phyloP scores from a whole-genome alignment of 371 early-diverging fungal genomes.

The Sanchytrium tribonematis region DNA sequence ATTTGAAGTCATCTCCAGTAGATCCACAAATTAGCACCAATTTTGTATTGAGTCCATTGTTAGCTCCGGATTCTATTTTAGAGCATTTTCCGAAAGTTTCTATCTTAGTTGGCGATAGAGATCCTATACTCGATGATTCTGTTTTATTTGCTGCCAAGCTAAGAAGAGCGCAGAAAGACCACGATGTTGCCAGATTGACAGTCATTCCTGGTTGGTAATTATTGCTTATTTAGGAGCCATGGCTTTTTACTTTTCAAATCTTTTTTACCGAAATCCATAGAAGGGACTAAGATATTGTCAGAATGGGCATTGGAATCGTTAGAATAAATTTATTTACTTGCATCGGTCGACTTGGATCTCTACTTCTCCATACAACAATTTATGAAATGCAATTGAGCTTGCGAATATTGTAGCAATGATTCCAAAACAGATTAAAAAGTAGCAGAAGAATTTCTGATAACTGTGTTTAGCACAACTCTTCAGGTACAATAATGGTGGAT shows the following conservation, averaged over 20 bases:
- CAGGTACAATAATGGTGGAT: background rate
- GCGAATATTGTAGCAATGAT: background rate
- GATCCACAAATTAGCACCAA: conserved; percentile 41
- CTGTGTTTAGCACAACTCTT: background rate
- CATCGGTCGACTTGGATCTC: background rate
- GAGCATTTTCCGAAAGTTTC: conserved; percentile 66
- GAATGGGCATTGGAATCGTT: background rate
- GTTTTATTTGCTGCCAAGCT: conserved; percentile 64
- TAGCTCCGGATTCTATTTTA: conserved; percentile 58
- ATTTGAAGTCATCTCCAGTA: conserved; percentile 46
- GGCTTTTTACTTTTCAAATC: conserved; percentile 1
- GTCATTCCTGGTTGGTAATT: background rate
- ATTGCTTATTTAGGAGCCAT: background rate
- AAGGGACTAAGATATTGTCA: background rate
- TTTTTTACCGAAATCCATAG: background rate
- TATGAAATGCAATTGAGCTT: background rate
- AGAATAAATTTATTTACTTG: background rate
- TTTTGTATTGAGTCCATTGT: conserved; percentile 53
- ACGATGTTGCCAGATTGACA: background rate
- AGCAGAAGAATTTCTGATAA: background rate
- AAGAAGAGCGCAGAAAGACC: conserved; percentile 28
- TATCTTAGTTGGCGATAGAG: conserved; percentile 73
- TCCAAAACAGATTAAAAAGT: background rate
- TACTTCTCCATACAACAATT: background rate
- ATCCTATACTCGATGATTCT: conserved; percentile 84